Percentiles rank a stretch among this genome's conserved stretches.
These are phyloP conservation scores for Aspergillus heteromorphus DNA, from an alignment of 495 filamentous ascomycete species.

Conservation along the genomic window DNA sequence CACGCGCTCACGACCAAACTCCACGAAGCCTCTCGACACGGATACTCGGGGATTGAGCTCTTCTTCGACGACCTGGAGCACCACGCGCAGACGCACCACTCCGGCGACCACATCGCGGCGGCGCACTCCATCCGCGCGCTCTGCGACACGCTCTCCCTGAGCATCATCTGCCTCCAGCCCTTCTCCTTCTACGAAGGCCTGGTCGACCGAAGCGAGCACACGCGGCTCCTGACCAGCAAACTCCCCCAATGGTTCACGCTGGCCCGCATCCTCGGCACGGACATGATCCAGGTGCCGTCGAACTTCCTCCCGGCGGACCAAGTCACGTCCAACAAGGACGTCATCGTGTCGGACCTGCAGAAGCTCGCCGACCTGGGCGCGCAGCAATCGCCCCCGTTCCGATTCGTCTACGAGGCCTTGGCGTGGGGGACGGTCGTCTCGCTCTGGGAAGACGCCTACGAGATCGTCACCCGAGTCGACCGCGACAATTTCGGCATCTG, in stretches of 20 bases:
- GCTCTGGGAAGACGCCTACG: conserved; percentile 69
- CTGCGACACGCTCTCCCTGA: conserved; percentile 53
- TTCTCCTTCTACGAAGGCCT: conserved; percentile 78
- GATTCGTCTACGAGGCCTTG: conserved; percentile 73
- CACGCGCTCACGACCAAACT: conserved; percentile 64
- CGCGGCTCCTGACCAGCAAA: conserved; percentile 50
- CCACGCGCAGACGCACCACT: conserved; percentile 52
- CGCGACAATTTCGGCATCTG: conserved; percentile 72
- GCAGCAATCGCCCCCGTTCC: conserved; percentile 47
- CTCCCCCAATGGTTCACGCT: conserved; percentile 65
- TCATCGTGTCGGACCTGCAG: conserved; percentile 61
- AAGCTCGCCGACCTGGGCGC: conserved; percentile 62
- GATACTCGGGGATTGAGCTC: conserved; percentile 68
- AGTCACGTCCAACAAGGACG: conserved; percentile 47
- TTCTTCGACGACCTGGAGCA: conserved; percentile 75
- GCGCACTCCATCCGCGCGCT: conserved; percentile 49
- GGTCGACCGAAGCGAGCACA: conserved; percentile 55
- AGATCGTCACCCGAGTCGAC: conserved; percentile 59
- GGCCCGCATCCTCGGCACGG: conserved; percentile 56
- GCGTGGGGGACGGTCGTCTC: conserved; percentile 70
- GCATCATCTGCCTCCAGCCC: conserved; percentile 69
- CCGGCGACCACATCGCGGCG: conserved; percentile 50
- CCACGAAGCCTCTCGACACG: conserved; percentile 56
- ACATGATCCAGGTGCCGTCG: conserved; percentile 69
- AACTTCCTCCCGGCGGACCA: conserved; percentile 59